A percentile compares a stretch with the other conserved stretches of the same genome.
Conservation (phyloP, 2,329 filamentous ascomycete species). For the Intubia oerlemansii region DNA sequence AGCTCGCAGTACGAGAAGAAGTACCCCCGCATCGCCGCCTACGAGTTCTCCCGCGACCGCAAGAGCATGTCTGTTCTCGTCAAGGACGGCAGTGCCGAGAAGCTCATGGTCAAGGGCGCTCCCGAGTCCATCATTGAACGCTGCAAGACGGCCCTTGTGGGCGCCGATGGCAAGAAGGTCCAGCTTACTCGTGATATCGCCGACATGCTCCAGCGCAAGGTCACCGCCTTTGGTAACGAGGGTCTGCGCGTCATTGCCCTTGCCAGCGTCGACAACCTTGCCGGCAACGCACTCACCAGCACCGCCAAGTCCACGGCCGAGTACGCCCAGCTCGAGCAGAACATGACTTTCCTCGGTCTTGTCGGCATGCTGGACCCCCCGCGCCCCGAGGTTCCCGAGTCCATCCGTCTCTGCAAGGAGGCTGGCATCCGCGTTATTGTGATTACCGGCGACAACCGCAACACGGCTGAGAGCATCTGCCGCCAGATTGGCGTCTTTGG, state of each 20-base stretch:
- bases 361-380: slow-evolving; percentile 95
- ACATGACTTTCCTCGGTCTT: slow-evolving; percentile 82
- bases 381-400: slow-evolving; percentile 69
- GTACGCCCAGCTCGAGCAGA: slow-evolving; percentile 75
- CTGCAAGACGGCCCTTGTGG: slow-evolving; percentile 49
- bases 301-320: slow-evolving; percentile 65
- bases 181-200: slow-evolving; percentile 47
- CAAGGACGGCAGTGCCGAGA: slow-evolving; percentile 42
- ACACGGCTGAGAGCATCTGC: slow-evolving; percentile 94
- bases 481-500: slow-evolving; percentile 91
- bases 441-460: slow-evolving; percentile 94
- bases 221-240: slow-evolving; percentile 75
- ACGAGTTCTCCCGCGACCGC: slow-evolving; percentile 89
- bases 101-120: slow-evolving; percentile 86
- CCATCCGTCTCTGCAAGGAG: slow-evolving; percentile 73
- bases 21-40: slow-evolving; percentile 60
- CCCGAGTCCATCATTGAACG: slow-evolving; percentile 88
- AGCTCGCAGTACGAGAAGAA: slow-evolving; percentile 69
- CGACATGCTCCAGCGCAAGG: slow-evolving; percentile 52
- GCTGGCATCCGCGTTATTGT: slow-evolving; percentile 94
- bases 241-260: slow-evolving; percentile 90
- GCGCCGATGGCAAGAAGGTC: slow-evolving; percentile 57
- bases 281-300: slow-evolving; percentile 44
- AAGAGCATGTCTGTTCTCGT: slow-evolving; percentile 99
- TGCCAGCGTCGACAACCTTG: slow-evolving; percentile 61